A percentile compares a stretch with the other conserved stretches of the same genome.
Conservation (phyloP, 2,329 filamentous ascomycete species). For the Basipetospora chlamydospora region DNA sequence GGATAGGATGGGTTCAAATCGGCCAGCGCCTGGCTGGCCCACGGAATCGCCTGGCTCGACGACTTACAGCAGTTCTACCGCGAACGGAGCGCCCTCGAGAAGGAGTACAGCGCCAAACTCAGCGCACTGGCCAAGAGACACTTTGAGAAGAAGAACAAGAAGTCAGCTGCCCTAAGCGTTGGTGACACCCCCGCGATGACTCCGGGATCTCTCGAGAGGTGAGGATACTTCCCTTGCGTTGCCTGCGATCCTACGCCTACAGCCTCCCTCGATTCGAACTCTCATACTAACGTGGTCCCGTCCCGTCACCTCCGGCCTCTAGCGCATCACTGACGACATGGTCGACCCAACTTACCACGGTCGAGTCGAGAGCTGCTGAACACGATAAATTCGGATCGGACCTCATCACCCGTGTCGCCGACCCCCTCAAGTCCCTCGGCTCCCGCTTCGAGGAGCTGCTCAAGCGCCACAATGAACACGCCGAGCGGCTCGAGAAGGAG, state of each 20-base stretch:
- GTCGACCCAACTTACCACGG: constrained; percentile 81
- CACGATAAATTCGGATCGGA: constrained; percentile 76
- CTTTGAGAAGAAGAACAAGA: constrained; percentile 91
- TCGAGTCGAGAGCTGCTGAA: constrained; percentile 77
- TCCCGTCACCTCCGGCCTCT: no score
- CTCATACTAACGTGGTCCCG: no score
- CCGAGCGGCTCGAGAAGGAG: constrained; percentile 77
- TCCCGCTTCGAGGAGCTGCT: constrained; percentile 77
- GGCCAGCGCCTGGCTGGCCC: constrained; percentile 79
- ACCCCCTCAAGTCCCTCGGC: constrained; percentile 65
- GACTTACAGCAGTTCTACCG: constrained; percentile 97
- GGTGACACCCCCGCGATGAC: constrained; percentile 88
- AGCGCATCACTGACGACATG: constrained; percentile 93
- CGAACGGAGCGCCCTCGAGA: constrained; percentile 85
- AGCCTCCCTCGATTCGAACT: no score
- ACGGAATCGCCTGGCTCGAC: constrained; percentile 87
- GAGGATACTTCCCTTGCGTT: constrained; percentile 7
- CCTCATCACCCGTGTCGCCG: constrained; percentile 66
- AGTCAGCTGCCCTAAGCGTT: constrained; percentile 74
- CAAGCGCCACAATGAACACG: constrained; percentile 81
- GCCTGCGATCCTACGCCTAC: not conserved
- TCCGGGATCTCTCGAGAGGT: constrained; percentile 86
- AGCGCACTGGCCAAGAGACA: constrained; percentile 85
- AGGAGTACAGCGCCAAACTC: constrained; percentile 87
- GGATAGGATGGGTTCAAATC: constrained; percentile 87